Percentiles rank a stretch among this genome's conserved stretches.
Conservation (phyloP, 352 stramenopile genomes). For the Phytophthora ramorum region DNA sequence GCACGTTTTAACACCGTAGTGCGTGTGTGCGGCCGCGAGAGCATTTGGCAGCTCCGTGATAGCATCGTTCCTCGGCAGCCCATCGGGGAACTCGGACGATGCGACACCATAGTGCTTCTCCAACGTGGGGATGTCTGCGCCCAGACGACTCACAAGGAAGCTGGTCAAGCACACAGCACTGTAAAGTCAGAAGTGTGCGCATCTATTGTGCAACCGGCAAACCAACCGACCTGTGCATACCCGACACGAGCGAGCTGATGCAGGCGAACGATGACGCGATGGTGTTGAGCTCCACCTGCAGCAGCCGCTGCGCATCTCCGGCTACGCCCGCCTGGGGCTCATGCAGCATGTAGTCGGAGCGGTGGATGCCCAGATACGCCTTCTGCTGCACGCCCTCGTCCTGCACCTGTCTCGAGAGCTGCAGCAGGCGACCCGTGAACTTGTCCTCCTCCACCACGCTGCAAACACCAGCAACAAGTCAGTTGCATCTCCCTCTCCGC, state of each 20-base stretch:
- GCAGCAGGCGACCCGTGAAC: slow-evolving; percentile 85
- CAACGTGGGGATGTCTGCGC: slow-evolving; percentile 54
- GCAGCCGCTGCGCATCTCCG: slow-evolving; percentile 65
- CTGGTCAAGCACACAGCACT: slow-evolving; percentile 18
- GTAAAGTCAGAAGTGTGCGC: neutral
- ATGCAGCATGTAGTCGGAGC: slow-evolving; percentile 97
- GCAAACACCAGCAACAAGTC: neutral
- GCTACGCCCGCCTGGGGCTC: slow-evolving; percentile 50
- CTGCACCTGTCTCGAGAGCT: slow-evolving; percentile 79
- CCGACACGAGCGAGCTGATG: slow-evolving; percentile 92
- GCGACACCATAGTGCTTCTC: slow-evolving; percentile 60
- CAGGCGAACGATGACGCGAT: slow-evolving; percentile 98
- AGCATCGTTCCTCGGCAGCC: slow-evolving; percentile 72
- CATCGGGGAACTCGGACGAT: slow-evolving; percentile 42
- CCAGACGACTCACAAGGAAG: slow-evolving; percentile 64
- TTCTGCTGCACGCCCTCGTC: slow-evolving; percentile 80
- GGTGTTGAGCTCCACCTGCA: slow-evolving; percentile 98
- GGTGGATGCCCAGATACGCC: slow-evolving; percentile 89
- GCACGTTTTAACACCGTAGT: slow-evolving; percentile 78
- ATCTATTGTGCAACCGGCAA: neutral
- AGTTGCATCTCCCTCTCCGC: neutral
- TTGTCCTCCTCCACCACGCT: slow-evolving; percentile 83
- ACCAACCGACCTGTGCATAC: slow-evolving; percentile 88
- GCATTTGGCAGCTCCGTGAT: slow-evolving; percentile 71
- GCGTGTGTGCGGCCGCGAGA: slow-evolving; percentile 69